Base-by-base conservation (phyloP, 2,329 filamentous ascomycete species). In the Cladosporium phlei region DNA sequence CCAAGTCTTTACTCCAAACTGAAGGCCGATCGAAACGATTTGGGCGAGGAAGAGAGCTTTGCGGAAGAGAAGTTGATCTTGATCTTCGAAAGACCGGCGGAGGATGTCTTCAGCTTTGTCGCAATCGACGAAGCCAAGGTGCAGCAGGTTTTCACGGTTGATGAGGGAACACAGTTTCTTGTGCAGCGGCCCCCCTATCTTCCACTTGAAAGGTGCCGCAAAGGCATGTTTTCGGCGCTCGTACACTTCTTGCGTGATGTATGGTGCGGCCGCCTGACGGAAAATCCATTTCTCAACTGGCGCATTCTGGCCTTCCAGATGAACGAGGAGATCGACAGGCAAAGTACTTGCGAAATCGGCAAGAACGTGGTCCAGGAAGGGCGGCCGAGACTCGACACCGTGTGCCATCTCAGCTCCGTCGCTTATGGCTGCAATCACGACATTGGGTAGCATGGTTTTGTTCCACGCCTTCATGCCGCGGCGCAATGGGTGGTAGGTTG, bases 171-270 rank as follows among this genome's bases (percentile, higher is more conserved):
- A 19, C 11, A 59, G 44, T 38, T 54, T n/a, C 17, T 30, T 24
- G 21, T 56, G 44, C 22, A 62, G 37, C 8, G 54, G 53, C 2
- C 56, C 53, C 10, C 47, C 52, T 1, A 34, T 16, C 20, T 50
- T 37, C 19, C 46, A 59, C 29, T 39, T 33, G 40, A 52, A 50
- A 1, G 58, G 58, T 22, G 55, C 58, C 5, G 50, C 47, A 25
- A 52, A 60, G 2, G 57, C 50, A 29, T 58, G 51, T 40, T 60
- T 60, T n/a, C 44, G 50, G 14, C 56, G 38, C 5, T 46, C 28
- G 21, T 59, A 60, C 20, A 60, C 16, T 44, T 60, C 58, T 6
- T 50, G 35, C 3, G 55, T 58, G 27, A 60, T 47, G 27, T 51
- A 60, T 8, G 55, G 54, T 35, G 50, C 52, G 19, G 46, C 47